Evolutionary conservation across 495 filamentous ascomycete species (phyloP), one percentile per base, ranked within the genome.

Genomic region (Aspergillus kassunensis): DNA sequence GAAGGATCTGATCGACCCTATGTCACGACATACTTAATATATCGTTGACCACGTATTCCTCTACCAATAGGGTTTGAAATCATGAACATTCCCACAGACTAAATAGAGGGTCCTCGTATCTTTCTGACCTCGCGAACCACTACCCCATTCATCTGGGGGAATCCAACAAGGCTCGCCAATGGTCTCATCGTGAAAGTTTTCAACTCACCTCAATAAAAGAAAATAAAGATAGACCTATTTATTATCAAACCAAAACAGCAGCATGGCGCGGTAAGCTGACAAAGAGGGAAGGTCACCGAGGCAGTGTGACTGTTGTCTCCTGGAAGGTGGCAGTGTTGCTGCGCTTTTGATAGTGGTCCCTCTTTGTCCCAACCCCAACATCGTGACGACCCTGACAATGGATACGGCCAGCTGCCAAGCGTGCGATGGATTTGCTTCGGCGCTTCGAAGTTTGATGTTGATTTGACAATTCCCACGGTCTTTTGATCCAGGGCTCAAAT

Each of bases 221-320:
- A 40, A 21, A 40, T 21, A 40, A 10, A 21, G 21, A 21, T 21
- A 6, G 13, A 33, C 5, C 27, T 29, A 11, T 29, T 29, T 29
- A 11, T 29, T 5, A 27, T 31, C 5, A 45, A n/a, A 19, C 30
- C 11, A 16, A 46, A 34, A 35, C 29, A 46, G 30, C 29, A 13
- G 19, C 29, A 46, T 46, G 44, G 44, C 30, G 30, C 44, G 44
- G 44, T 46, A 16, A 8, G 44, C 44, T 46, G 30, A 46, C 44
- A 46, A 46, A 35, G 30, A 24, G 24, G 10, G 8, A n/a, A n/a
- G n/a, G n/a, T n/a, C n/a, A 8, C 19, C 30, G 16, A 46, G 44
- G 30, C 30, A 33, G 29, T 30, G 29, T 13, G 42, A 4, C 20
- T 20, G 27, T 24, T 15, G 15, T n/a, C n/a, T n/a, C n/a, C n/a